Evolutionary conservation across 495 filamentous ascomycete species (phyloP), one percentile per base, ranked within the genome.

Genomic region (Mycothermus thermophilus): DNA sequence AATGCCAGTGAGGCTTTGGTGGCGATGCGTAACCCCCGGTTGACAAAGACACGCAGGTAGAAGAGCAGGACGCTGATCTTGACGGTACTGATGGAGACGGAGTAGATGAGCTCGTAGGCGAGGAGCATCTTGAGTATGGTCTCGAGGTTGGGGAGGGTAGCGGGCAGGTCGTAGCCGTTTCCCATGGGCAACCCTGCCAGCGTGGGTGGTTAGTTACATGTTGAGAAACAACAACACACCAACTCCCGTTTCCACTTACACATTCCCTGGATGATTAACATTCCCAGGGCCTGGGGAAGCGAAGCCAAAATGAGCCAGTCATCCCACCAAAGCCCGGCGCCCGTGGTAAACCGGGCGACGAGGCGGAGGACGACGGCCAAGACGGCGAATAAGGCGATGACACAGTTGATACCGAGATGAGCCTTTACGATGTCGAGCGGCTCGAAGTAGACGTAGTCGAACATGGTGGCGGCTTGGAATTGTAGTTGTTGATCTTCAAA

Each of bases 251-350:
- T n/a, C n/a, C 21, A 40, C 51, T 39, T 32, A 52, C 51, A 54
- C 3, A 46, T 15, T 1, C 51, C 49, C 33, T 48, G 46, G 12
- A 54, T 49, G 11, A 52, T 27, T 6, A 54, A 13, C 45, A 52
- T 46, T 7, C 38, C 48, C 3, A 54, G 26, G 18, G 42, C 49
- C 32, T 43, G 48, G 3, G 49, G 48, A 21, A 51, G 8, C 15
- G 54, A 30, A 16, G 37, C 25, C 10, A 52, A 17, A 17, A 55
- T 49, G n/a, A 57, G 44, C 15, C 39, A 53, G 38, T 55, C 54
- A 43, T 57, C 54, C 46, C 46, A 54, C 37, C 52, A 48, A n/a
- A 55, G 42, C 16, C 35, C 34, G 12, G 43, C 44, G 7, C 47
- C 41, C 11, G 41, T 37, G 10, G 24, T n/a, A 26, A 40, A 41